A percentile compares a stretch with the other conserved stretches of the same genome.
phyloP scores from a whole-genome alignment of 441 rosid species.

The Euphorbia schlechtendalii region DNA sequence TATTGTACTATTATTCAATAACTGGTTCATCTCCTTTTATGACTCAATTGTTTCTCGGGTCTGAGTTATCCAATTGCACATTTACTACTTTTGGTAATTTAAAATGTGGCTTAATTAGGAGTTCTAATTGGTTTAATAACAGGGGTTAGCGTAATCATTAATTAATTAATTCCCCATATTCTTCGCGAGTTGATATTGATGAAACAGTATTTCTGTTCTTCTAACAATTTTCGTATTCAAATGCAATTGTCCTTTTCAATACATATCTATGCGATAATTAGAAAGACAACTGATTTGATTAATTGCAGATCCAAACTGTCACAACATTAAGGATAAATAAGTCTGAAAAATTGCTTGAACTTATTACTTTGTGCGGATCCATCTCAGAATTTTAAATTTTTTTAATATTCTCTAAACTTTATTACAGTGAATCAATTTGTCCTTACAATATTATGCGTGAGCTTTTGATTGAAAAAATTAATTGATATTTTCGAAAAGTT shows the following conservation, averaged over 20 bases:
- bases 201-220: not conserved
- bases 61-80: not conserved
- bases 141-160: not conserved
- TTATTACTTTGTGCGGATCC: too few relatives aligned
- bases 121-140: not conserved
- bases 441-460: too few relatives aligned
- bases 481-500: too few relatives aligned
- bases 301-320: not conserved
- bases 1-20: not conserved
- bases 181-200: not conserved
- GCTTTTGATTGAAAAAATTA: too few relatives aligned
- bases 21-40: not conserved
- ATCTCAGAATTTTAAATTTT: too few relatives aligned
- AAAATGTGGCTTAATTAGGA: not conserved
- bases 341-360: too few relatives aligned
- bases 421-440: too few relatives aligned
- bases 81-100: not conserved
- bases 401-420: too few relatives aligned
- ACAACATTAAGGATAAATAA: too few relatives aligned
- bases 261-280: not conserved
- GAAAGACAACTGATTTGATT: not conserved
- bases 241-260: not conserved
- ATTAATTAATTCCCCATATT: not conserved
- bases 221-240: not conserved
- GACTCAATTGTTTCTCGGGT: not conserved